These are phyloP conservation scores for Penicillium sp. DNA, from an alignment of 2,329 filamentous ascomycete genomes.

Conservation along the genomic window DNA sequence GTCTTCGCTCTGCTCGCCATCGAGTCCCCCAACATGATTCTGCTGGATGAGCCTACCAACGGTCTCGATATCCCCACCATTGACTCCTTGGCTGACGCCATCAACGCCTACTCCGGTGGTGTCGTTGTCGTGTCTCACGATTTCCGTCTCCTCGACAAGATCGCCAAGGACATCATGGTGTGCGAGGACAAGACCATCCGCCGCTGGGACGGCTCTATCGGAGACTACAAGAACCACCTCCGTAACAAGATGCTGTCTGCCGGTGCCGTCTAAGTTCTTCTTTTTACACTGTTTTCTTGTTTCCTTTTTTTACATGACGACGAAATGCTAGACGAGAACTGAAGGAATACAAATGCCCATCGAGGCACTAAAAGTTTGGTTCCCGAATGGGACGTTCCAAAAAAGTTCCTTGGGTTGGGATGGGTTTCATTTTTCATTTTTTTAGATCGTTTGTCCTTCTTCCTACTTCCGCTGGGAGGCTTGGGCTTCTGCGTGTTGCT, in stretches of 20 bases:
- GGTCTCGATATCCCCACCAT: conserved; percentile 99
- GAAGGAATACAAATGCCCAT: conserved; percentile 26
- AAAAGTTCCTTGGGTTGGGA: conserved; percentile 12
- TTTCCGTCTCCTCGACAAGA: conserved; percentile 98
- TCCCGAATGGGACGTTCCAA: conserved; percentile 8
- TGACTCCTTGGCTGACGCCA: conserved; percentile 94
- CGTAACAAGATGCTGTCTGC: conserved; percentile 96
- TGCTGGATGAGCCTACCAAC: conserved; percentile 98
- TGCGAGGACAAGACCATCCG: conserved; percentile 97
- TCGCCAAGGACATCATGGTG: conserved; percentile 98
- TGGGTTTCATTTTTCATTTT: conserved; percentile 13
- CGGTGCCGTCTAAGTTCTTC: conserved; percentile 71
- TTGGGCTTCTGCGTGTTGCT: conserved; percentile 9
- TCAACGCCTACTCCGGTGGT: conserved; percentile 94
- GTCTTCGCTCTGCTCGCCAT: conserved; percentile 96
- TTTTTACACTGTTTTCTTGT: conserved; percentile 16
- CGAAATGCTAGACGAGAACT: conserved; percentile 39
- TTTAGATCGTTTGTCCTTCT: conserved; percentile 12
- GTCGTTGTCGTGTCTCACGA: conserved; percentile 98
- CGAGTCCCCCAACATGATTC: conserved; percentile 93
- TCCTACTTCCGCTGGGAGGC: neutral
- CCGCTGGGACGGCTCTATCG: conserved; percentile 85
- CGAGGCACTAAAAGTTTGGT: conserved; percentile 21
- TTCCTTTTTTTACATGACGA: conserved; percentile 28
- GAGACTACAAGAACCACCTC: conserved; percentile 96